Evolutionary conservation across 2,329 filamentous ascomycete species (phyloP).

Genomic region (Lasiodiplodia citricola): DNA sequence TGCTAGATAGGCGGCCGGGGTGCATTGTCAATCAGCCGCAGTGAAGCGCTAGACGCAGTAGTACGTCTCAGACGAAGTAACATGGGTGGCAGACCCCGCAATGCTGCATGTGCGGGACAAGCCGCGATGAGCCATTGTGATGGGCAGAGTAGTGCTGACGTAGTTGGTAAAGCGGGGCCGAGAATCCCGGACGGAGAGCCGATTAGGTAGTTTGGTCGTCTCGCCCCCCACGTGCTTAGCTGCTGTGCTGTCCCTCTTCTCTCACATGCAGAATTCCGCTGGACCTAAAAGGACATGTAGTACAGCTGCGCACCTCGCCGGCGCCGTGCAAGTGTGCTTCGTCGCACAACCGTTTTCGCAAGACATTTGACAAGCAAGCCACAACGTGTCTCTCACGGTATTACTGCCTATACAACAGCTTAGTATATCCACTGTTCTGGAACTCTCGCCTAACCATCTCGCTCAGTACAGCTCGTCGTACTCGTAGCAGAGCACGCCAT

Average conservation of each 20-base stretch:
- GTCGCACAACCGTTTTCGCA: not conserved
- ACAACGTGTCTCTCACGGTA: not conserved
- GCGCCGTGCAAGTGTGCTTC: not conserved
- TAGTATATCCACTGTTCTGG: not conserved
- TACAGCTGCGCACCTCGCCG: not conserved
- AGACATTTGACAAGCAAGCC: not conserved
- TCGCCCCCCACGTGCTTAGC: too few species aligned
- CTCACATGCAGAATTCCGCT: too few species aligned
- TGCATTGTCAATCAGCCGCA: not conserved
- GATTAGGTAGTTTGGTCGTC: not conserved
- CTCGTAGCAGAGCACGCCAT: constrained; percentile 25
- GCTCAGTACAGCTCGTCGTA: constrained; percentile 17
- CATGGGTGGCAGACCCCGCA: not conserved
- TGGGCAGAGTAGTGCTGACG: too few species aligned
- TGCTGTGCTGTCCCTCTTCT: too few species aligned
- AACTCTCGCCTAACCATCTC: not conserved
- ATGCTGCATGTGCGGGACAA: too few species aligned
- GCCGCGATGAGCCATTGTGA: not conserved
- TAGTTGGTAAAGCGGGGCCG: not conserved
- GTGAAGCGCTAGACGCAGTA: not conserved
- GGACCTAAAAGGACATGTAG: too few species aligned
- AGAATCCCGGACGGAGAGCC: not conserved
- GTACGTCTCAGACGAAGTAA: not conserved
- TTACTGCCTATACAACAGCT: too few species aligned
- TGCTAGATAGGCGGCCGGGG: too few species aligned